Evolutionary conservation across 1,139 yeast species (phyloP).

Genomic region (Geotrichum phurueaensis): DNA sequence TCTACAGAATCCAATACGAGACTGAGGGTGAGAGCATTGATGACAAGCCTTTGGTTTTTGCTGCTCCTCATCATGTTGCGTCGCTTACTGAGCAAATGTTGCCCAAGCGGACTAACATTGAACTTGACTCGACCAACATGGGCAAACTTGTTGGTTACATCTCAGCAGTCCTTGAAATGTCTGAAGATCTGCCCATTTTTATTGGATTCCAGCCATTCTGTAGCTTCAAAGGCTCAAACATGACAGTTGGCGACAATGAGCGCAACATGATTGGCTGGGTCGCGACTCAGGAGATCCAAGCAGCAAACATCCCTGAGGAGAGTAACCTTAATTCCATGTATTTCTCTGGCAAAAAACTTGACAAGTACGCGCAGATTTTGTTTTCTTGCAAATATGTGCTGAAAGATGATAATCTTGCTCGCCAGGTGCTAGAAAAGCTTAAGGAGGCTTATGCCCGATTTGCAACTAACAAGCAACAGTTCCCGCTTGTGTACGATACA

Average conservation of each 20-base stretch:
- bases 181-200: slow-evolving; percentile 52
- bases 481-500: slow-evolving; percentile 64
- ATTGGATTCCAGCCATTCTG: slow-evolving; percentile 42
- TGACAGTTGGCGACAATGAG: not conserved
- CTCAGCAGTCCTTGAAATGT: slow-evolving; percentile 47
- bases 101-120: slow-evolving; percentile 41
- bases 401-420: slow-evolving; percentile 18
- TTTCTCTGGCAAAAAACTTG: slow-evolving; percentile 63
- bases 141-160: slow-evolving; percentile 56
- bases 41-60: slow-evolving; percentile 54
- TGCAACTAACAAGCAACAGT: slow-evolving; percentile 46
- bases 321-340: slow-evolving; percentile 52
- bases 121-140: slow-evolving; percentile 55
- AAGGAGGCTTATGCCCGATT: slow-evolving; percentile 52
- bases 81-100: slow-evolving; percentile 39
- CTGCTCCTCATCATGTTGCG: slow-evolving; percentile 65
- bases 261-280: slow-evolving; percentile 3
- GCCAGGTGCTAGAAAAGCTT: slow-evolving; percentile 43
- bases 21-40: slow-evolving; percentile 50
- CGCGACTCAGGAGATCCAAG: slow-evolving; percentile 16
- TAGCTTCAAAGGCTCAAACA: slow-evolving; percentile 27
- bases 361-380: slow-evolving; percentile 66
- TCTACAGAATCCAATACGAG: slow-evolving; percentile 47
- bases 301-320: slow-evolving; percentile 49
- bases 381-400: slow-evolving; percentile 46